Evolutionary conservation across 768 basidiomycete species (phyloP).

Genomic region (Rhodotorula babjevae): DNA sequence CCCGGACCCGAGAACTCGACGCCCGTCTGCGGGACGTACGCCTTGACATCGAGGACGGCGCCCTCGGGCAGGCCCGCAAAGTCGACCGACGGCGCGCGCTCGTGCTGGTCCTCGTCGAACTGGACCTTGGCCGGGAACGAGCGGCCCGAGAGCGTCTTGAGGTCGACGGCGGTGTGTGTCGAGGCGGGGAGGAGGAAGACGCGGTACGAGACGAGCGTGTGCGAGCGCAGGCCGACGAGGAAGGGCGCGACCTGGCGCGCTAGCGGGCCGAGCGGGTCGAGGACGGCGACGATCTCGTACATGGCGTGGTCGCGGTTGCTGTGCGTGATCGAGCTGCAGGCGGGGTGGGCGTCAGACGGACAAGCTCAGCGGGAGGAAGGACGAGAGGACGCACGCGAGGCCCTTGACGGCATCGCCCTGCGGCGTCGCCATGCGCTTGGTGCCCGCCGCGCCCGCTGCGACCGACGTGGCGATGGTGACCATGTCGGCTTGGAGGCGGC

Average conservation of each 20-base stretch:
- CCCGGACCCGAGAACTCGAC: conserved; percentile 1
- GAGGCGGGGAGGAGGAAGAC: conserved; percentile 55
- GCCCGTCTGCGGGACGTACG: no score
- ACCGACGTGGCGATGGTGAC: conserved; percentile 66
- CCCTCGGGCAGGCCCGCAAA: neutral
- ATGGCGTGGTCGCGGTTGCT: neutral
- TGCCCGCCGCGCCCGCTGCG: conserved; percentile 46
- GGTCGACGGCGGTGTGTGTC: neutral
- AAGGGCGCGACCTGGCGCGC: conserved; percentile 81
- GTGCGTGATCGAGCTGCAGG: conserved; percentile 12
- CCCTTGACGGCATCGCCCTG: neutral
- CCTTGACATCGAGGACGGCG: conserved; percentile 2
- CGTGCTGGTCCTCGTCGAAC: neutral
- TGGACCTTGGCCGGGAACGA: neutral
- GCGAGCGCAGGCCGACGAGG: conserved; percentile 50
- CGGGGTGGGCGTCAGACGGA: no score
- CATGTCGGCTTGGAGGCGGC: conserved; percentile 55
- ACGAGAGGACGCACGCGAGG: neutral
- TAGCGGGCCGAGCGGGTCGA: conserved; percentile 77
- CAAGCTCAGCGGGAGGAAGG: neutral
- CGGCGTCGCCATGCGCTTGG: neutral
- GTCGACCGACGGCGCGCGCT: neutral
- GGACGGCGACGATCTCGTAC: conserved; percentile 58
- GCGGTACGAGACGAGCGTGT: conserved; percentile 53
- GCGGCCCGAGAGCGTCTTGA: neutral